Base-by-base conservation (phyloP, 768 basidiomycete species). In the Udeniomyces megalosporus region DNA sequence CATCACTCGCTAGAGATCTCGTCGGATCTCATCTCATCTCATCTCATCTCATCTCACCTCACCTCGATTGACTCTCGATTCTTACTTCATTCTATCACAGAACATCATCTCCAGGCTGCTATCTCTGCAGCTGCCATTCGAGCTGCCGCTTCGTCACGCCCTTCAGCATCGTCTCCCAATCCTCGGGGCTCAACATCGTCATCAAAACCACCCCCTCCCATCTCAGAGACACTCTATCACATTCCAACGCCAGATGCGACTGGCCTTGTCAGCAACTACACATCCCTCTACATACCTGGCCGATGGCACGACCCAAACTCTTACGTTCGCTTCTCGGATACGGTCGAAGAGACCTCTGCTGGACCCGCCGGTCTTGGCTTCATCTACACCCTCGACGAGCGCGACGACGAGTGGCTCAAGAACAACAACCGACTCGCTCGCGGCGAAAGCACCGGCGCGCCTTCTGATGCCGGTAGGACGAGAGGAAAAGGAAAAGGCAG, bases 171-270 rank as follows among this genome's bases (percentile, higher is more conserved):
- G 61, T 28, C 68, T 66, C 56, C 67, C 70, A 14, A 65, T 68
- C 22, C 67, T 68, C 46, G 66, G 69, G 50, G 56, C 4, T 54
- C 56, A 5, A 38, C 44, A 1, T 44, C 63, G 14, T 46, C 62
- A 17, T 51, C 53, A 20, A 74, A 75, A 65, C 74, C 74, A 32
- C 73, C 74, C 58, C 69, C 67, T 44, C 67, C 65, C 65, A 76
- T 69, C 34, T 74, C 75, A 22, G 63, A 65, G 22, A 54, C 45
- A 17, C 45, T 78, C 79, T 58, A 77, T 80, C 58, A 80, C 74
- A 99, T 99, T 69, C 95, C 95, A 2, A 93, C 87, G 3, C 92
- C 95, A 0, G 89, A 91, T 71, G 86, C 87, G 1, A 85, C 84
- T 8, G 86, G 88, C 52, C 67, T 86, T 67, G 83, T 86, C 60